phyloP scores from a whole-genome alignment of 192 early-diverging fungal genomes.

The Entophlyctis helioformis region DNA sequence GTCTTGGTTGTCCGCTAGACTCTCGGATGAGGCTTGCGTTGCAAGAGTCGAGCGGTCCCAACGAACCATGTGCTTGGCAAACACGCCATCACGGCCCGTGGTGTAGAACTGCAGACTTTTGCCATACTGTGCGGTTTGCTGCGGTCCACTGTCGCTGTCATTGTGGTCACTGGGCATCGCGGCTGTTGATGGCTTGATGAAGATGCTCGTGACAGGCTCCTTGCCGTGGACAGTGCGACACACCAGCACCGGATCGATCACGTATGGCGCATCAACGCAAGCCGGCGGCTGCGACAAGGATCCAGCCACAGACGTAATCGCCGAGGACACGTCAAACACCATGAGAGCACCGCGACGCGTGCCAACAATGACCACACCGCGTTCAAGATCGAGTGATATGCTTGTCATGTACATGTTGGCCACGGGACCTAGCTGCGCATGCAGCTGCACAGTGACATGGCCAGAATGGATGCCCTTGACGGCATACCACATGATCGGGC shows the following conservation, averaged over 20 bases:
- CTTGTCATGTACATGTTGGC: neutral
- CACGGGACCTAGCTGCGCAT: conserved; percentile 5
- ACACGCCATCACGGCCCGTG: conserved; percentile 56
- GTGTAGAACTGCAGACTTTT: conserved; percentile 38
- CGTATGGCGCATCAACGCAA: neutral
- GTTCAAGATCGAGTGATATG: conserved; percentile 1
- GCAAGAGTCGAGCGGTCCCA: too few relatives aligned
- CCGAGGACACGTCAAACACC: conserved; percentile 3
- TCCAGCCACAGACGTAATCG: neutral
- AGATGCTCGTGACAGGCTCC: conserved; percentile 37
- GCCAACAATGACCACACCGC: conserved; percentile 6
- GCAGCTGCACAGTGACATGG: too few relatives aligned
- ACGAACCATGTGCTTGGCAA: too few relatives aligned
- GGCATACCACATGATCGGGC: too few relatives aligned
- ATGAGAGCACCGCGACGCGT: conserved; percentile 13
- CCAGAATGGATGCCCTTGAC: too few relatives aligned
- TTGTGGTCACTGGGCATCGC: conserved; percentile 7
- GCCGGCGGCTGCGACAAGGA: neutral
- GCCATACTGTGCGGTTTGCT: too few relatives aligned
- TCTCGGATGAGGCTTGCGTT: neutral
- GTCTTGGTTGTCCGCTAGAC: neutral
- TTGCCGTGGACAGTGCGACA: conserved; percentile 28
- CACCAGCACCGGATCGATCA: conserved; percentile 17
- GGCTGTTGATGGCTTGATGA: conserved; percentile 2
- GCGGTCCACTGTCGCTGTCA: too few relatives aligned